Conservation (phyloP, 129 eudicot genomes). For the Flaveria ramosissima region DNA sequence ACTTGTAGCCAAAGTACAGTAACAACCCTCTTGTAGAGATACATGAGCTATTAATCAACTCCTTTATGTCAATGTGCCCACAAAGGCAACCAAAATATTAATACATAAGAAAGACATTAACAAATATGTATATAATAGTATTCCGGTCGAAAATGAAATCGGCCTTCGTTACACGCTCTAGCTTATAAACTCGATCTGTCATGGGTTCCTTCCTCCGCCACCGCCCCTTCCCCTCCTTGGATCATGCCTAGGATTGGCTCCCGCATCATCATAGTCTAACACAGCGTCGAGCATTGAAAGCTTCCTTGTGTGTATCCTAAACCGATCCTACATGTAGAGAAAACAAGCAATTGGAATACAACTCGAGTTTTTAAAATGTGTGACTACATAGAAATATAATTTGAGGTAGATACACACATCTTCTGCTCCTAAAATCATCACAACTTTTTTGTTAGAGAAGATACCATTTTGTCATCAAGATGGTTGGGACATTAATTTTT, state of each 20-base stretch:
- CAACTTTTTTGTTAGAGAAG: too few species aligned
- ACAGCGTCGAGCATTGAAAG: slow-evolving; percentile 40
- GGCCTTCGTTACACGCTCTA: slow-evolving; percentile 10
- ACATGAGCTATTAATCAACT: not conserved
- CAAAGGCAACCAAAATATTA: slow-evolving; percentile 32
- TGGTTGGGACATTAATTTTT: too few species aligned
- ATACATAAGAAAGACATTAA: slow-evolving; percentile 15
- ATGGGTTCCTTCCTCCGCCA: slow-evolving; percentile 47
- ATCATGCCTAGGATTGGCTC: slow-evolving; percentile 75
- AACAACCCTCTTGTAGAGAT: not conserved
- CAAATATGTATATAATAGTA: slow-evolving; percentile 23
- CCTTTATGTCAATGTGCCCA: slow-evolving; percentile 21
- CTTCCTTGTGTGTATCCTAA: slow-evolving; percentile 52
- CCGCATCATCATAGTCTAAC: slow-evolving; percentile 78
- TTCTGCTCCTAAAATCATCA: too few species aligned
- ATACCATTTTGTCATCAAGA: too few species aligned
- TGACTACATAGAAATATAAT: too few species aligned
- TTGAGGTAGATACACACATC: too few species aligned
- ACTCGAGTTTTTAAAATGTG: too few species aligned
- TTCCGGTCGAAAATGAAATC: slow-evolving; percentile 17
- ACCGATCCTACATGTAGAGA: slow-evolving; percentile 43
- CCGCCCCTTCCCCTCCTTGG: slow-evolving; percentile 61
- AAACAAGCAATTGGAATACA: not conserved
- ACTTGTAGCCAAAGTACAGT: slow-evolving; percentile 14
- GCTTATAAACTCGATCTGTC: slow-evolving; percentile 27